Base-by-base conservation (phyloP, 2,329 filamentous ascomycete species). In the Bretziella fagacearum region DNA sequence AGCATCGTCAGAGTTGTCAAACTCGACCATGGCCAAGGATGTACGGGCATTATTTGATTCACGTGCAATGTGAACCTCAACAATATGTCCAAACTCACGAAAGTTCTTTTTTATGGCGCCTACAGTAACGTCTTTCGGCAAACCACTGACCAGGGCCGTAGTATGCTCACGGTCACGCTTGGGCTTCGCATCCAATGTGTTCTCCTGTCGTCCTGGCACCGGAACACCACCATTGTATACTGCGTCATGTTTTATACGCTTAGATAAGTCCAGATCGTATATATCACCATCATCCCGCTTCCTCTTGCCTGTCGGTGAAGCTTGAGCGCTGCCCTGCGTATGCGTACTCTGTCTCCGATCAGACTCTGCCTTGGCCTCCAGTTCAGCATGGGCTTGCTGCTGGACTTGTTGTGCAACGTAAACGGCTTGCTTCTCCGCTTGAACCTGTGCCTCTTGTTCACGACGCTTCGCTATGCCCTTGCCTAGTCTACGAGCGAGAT, bases 141-240 rank as follows among this genome's bases (percentile, higher is more conserved):
- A 63, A 54, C 86, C 82, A 44, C 74, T 78, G 3, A 94, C 79
- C 46, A 93, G 74, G 41, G 96, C 71, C 0, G 84, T 87, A 0
- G 85, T 81, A 60, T 96, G 82, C 58, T 98, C 91, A 35, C 91
- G 79, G 61, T 98, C 87, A 47, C 91, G 79, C 60, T 84, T 89
- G 25, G 69, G 65, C 59, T 51, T 67, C 2, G 23, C 30, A 11
- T 48, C 46, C 7, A n/a, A 15, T 33, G 13, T 33, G 30, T n/a
- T 33, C 30, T 33, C 30, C 30, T 10, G 5, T 33, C 17, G 13
- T 6, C 13, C 13, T 33, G 30, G 30, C 6, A 33, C 30, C 17
- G 30, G 17, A 33, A 15, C 30, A 33, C 17, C 30, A 33, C 30
- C 30, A 33, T 15, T 33, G 13, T 10, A 15, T 18, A 18, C 66